Base-by-base conservation (phyloP, 1,284 basidiomycete genomes). In the Schizopora paradoxa region DNA sequence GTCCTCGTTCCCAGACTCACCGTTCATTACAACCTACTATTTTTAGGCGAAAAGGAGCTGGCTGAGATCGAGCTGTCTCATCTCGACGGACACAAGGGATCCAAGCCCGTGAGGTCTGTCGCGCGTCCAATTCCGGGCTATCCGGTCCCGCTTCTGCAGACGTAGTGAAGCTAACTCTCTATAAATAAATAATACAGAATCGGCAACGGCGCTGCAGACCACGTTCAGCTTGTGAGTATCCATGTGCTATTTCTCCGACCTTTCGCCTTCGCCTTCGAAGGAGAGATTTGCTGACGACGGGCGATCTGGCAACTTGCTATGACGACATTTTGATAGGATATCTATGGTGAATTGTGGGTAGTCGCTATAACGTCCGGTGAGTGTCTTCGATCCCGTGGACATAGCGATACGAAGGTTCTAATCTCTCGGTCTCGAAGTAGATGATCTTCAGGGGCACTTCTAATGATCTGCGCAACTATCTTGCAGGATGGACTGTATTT, bases 151-250 rank as follows among this genome's bases (percentile, higher is more conserved):
- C 34, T 46, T 16, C 19, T 32, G 4, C 7, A 7, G 18, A 14
- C 16, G 14, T n/a, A 14, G 10, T 31, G 28, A 10, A 8, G 10
- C 28, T n/a, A n/a, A n/a, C n/a, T n/a, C n/a, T n/a, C n/a, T n/a
- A n/a, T n/a, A n/a, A n/a, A n/a, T n/a, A n/a, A n/a, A 10, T 8
- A 31, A 31, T 31, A 23, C 39, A 79, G 91, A 13, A 90, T 94
- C 51, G 91, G 90, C 2, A 92, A 92, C 60, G 91, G 91, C 4
- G 91, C 89, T 1, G 90, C 88, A 2, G 85, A 92, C 59, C 91
- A 95, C 62, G 61, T 93, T 2, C 91, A 95, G 58, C 66, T 95
- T 52, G 88, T 90, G 48, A n/a, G n/a, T n/a, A n/a, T n/a, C n/a
- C n/a, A n/a, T 51, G 77, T 62, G 6, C 11, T 41, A 11, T 35